phyloP scores from a whole-genome alignment of 768 basidiomycete species.

The Symmetrospora coprosmae region DNA sequence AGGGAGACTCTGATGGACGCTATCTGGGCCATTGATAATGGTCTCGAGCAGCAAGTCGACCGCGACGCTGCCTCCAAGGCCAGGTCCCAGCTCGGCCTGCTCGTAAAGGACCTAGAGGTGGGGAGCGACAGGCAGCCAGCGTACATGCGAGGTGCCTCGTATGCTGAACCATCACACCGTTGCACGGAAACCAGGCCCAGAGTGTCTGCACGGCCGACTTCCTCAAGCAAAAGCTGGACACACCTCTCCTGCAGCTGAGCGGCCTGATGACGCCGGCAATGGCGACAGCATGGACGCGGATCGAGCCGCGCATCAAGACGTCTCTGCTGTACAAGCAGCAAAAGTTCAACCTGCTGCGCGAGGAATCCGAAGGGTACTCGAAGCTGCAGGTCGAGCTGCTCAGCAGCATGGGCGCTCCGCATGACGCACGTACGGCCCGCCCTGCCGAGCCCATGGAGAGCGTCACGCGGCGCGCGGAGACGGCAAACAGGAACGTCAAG shows the following conservation, averaged over 20 bases:
- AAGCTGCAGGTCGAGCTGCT: constrained; percentile 75
- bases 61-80: background rate
- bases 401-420: constrained; percentile 58
- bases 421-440: constrained; percentile 47
- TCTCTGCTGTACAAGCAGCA: constrained; percentile 63
- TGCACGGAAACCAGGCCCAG: background rate
- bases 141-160: no score
- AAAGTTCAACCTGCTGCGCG: constrained; percentile 92
- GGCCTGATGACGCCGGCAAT: background rate
- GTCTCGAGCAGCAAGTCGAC: background rate
- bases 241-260: background rate
- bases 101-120: constrained; percentile 13
- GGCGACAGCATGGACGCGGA: background rate
- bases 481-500: constrained; percentile 67
- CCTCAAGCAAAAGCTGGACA: constrained; percentile 7
- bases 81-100: background rate
- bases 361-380: constrained; percentile 94
- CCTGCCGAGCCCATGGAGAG: constrained; percentile 10
- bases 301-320: constrained; percentile 3
- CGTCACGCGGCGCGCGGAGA: constrained; percentile 47
- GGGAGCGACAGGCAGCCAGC: background rate
- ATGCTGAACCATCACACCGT: background rate
- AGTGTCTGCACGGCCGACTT: background rate
- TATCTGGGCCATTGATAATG: constrained; percentile 14
- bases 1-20: constrained; percentile 2